Evolutionary conservation across 768 basidiomycete species (phyloP), one percentile per base, ranked within the genome.

Genomic region (Mycena rosella): DNA sequence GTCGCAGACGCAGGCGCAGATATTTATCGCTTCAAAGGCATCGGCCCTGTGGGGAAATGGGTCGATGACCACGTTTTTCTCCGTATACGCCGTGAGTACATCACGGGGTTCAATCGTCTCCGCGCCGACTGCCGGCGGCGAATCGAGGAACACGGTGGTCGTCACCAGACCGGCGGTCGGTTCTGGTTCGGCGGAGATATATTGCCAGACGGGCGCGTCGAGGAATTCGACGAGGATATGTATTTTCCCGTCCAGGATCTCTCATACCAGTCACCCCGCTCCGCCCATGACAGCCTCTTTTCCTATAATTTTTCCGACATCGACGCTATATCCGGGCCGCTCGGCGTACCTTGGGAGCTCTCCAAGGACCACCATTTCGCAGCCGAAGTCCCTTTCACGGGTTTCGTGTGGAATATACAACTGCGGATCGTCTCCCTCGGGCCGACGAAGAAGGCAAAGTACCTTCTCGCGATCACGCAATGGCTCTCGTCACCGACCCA

Each of bases 31-130:
- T 4, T 48, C 0, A 0, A 7, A 0, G 74, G 76, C 0, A 72
- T 81, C 0, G 74, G 79, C 0, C 80, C 79, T 0, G 15, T 79
- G 0, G 65, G 69, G 0, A 77, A 71, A 42, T 79, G 77, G 77
- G 74, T 77, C 0, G 74, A 79, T 13, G 72, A 76, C 24, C 73
- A 76, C n/a, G 32, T 73, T 13, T 74, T 78, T 22, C 27, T 75
- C 2, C 59, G 70, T 10, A 72, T 77, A 0, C 53, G 15, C 0
- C 26, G 34, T 0, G 32, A 69, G 14, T 61, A 63, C 52, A 18
- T 72, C 17, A 22, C 17, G 4, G 22, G 56, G 2, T 72, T 67
- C 36, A 72, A 72, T 15, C 17, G 15, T 1, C 15, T 17, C 5
- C 61, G 64, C 5, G 0, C 0, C 3, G 20, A 32, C 13, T 54